phyloP scores from a whole-genome alignment of 768 basidiomycete genomes.

The Gymnopilus junonius region DNA sequence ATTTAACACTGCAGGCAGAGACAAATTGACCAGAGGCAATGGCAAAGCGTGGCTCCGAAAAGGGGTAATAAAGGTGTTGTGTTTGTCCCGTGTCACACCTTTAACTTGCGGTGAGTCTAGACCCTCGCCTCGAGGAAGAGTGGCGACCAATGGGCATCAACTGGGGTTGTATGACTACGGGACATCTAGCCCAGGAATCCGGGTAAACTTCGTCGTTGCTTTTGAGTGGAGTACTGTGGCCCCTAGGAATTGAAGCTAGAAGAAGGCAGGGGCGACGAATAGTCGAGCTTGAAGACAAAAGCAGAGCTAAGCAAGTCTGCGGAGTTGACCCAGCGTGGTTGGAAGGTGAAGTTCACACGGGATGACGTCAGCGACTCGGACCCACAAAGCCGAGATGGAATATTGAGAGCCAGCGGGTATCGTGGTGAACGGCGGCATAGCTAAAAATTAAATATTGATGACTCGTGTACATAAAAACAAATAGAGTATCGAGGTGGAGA shows the following conservation, averaged over 20 bases:
- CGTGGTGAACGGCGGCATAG: too few species aligned
- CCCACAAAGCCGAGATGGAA: constrained; percentile 10
- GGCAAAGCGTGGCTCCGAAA: neutral
- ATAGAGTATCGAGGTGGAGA: neutral
- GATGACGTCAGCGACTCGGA: constrained; percentile 6
- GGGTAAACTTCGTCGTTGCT: neutral
- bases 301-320: neutral
- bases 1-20: neutral
- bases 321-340: neutral
- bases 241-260: neutral
- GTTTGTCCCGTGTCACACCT: neutral
- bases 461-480: neutral
- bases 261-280: neutral
- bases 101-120: neutral
- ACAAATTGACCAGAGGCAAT: neutral
- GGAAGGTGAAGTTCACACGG: neutral
- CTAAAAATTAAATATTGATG: too few species aligned
- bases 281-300: neutral
- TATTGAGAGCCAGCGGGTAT: constrained; percentile 4
- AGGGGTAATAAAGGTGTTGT: neutral
- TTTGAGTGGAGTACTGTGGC: neutral
- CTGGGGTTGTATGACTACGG: neutral
- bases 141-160: neutral
- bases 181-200: neutral
- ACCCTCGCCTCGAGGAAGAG: neutral